Evolutionary conservation across 2,329 filamentous ascomycete species (phyloP), one percentile per base, ranked within the genome.

Genomic region (Aspergillus niger): DNA sequence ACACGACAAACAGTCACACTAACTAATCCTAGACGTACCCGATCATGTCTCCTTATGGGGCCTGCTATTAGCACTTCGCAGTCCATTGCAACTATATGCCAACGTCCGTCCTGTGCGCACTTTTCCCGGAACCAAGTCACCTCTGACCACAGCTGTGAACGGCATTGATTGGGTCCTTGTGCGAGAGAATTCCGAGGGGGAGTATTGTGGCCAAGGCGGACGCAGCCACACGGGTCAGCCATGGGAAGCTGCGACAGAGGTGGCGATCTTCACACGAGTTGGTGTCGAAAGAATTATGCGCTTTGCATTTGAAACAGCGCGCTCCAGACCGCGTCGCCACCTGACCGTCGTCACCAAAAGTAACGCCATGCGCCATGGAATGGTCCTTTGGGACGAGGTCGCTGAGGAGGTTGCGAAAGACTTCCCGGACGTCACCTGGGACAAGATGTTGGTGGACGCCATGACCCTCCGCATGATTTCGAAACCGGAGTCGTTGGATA

Each of bases 41-140:
- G 83, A 86, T 62, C 83, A 86, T 61, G 81, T 86, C 58, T 85
- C 82, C 0, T 76, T 85, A 3, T 85, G 83, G 83, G 80, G 82
- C 11, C 75, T 85, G 5, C 76, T 83, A n/a, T 74, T 86, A 7
- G 82, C 83, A 6, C 84, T 86, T 57, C 82, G 83, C 65, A 80
- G 83, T 39, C 79, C 82, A 0, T 78, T 86, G 41, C 82, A 86
- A 63, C 80, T 85, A 65, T 86, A 84, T 65, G 83, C 83, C 58
- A 86, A 86, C 54, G 81, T 85, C 2, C 78, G 83, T 5, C 84
- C 84, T 24, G 80, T 85, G 48, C 79, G 69, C 10, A 73, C 69
- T 13, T 73, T 86, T 63, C 80, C 79, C 2, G 83, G 83, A 26
- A 83, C 81, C 4, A 73, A 79, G 58, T 82, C 80, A 3, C 82